Evolutionary conservation across 805 yeast species (phyloP), one percentile per base, ranked within the genome.

Genomic region (Ascoidea asiatica): DNA sequence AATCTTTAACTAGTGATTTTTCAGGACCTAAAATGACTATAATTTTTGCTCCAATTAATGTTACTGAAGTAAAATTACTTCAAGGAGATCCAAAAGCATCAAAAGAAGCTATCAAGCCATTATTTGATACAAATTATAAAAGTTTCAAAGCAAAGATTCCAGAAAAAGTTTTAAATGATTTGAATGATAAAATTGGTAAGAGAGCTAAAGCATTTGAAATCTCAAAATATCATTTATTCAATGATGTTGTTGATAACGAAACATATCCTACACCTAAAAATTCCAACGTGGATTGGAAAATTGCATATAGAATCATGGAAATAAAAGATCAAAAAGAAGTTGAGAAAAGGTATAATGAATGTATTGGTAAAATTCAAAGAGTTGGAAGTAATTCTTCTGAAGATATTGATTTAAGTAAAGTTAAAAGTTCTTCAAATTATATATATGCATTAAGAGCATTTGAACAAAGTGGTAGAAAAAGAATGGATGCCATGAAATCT

Each of bases 161-260:
- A 2, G 59, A 52, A 2, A 57, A 49, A 41, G 41, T 47, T 5
- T 44, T 59, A 2, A 39, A 41, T 0, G 42, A 56, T 38, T 17
- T 45, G 8, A 53, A 47, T 38, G 38, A 37, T 20, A 39, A 60
- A 37, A 53, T 58, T 42, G 57, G 49, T 4, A 22, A 20, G 18
- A 18, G 22, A 3, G 52, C 58, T 2, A 56, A 61, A 40, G 72
- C 72, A 17, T 66, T 64, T 50, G 58, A 60, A 38, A 48, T 72
- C 15, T 49, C 46, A 8, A 58, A 64, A 0, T 51, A 57, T 8
- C 68, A 67, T 49, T 51, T 47, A 21, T 61, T 66, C 45, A 57
- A 64, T 41, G 66, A 59, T 19, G 43, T 53, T 15, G 50, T 42
- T 13, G 5, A n/a, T 19, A 11, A 19, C 33, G n/a, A 18, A 40